Conservation (phyloP, 768 basidiomycete genomes). For the Strobilomyces dryophilus region DNA sequence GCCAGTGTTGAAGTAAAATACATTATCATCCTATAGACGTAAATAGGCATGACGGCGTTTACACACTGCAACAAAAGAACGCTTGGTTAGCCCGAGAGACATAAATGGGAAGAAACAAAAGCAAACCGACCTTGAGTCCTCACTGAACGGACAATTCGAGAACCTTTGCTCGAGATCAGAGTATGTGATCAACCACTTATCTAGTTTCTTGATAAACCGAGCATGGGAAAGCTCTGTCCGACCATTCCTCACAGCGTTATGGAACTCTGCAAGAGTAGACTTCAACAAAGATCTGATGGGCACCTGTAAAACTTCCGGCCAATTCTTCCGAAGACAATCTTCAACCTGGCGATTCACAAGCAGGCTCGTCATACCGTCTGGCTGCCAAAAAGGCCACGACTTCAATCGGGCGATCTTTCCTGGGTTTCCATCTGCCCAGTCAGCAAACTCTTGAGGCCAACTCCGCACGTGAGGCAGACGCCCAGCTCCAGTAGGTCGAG, state of each 20-base stretch:
- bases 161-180: neutral
- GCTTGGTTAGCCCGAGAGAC: no score
- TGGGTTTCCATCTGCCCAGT: neutral
- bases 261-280: neutral
- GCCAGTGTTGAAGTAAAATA: no score
- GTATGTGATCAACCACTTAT: slow-evolving; percentile 1
- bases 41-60: no score
- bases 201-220: neutral
- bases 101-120: no score
- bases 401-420: neutral
- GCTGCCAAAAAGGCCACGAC: no score
- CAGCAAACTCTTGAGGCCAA: slow-evolving; percentile 4
- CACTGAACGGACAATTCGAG: neutral
- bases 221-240: neutral
- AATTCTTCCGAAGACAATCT: neutral
- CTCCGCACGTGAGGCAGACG: no score
- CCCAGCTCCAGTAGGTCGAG: no score
- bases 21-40: no score
- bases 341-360: no score
- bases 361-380: neutral
- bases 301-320: neutral
- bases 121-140: no score
- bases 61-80: no score
- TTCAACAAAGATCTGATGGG: neutral
- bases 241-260: neutral